These are phyloP conservation scores for Alternaria burnsii DNA, from an alignment of 2,329 filamentous ascomycete species.

Conservation along the genomic window DNA sequence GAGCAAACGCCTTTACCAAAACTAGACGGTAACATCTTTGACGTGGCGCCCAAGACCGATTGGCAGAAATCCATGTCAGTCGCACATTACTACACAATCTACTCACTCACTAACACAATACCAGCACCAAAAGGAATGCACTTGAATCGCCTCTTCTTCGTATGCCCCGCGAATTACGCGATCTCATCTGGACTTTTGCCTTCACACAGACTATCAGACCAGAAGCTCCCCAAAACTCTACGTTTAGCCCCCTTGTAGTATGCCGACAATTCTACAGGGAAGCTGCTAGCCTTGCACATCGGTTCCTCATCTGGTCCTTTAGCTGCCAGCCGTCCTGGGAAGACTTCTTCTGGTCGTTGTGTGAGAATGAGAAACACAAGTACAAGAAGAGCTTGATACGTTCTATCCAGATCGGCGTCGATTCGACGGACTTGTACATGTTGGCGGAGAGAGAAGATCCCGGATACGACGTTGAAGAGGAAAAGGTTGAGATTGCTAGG, in stretches of 20 bases:
- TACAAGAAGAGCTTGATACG: not conserved
- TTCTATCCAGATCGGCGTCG: conserved; percentile 3
- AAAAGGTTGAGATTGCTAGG: not conserved
- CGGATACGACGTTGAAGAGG: not conserved
- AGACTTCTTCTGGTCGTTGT: not conserved
- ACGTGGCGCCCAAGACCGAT: not conserved
- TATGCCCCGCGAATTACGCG: conserved; percentile 6
- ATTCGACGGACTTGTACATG: conserved; percentile 1
- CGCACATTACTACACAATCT: too few species aligned
- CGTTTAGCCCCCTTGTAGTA: not conserved
- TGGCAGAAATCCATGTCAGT: conserved; percentile 2
- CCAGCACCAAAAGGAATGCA: not conserved
- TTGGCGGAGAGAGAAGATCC: conserved; percentile 4
- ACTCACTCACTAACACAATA: not conserved
- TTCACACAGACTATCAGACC: not conserved
- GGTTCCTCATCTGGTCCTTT: not conserved
- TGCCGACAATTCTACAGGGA: conserved; percentile 6
- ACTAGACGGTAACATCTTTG: not conserved
- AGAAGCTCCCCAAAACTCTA: not conserved
- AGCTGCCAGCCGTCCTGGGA: not conserved
- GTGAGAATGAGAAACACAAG: not conserved
- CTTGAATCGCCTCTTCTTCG: conserved; percentile 1
- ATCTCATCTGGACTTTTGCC: conserved; percentile 5
- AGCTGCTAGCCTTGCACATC: not conserved
- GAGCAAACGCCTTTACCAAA: not conserved